Evolutionary conservation across 129 eudicot genomes (phyloP).

Genomic region (Centrapalus pauciflorus): DNA sequence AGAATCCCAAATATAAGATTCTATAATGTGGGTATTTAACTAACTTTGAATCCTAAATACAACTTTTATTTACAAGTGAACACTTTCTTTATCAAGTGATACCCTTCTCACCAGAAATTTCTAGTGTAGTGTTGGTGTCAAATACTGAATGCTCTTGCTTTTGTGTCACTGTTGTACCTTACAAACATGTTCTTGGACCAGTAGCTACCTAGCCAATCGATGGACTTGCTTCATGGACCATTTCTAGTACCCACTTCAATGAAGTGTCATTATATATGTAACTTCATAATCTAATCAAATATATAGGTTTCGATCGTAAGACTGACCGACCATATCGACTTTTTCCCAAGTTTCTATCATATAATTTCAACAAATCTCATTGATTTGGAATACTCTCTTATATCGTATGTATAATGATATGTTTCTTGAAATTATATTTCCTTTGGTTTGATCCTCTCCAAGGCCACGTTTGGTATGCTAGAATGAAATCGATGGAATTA

Average conservation of each 20-base stretch:
- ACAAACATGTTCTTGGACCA: constrained; percentile 13
- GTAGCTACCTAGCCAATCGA: constrained; percentile 13
- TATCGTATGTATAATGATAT: not conserved
- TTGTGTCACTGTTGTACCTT: constrained; percentile 21
- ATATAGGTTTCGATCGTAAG: not conserved
- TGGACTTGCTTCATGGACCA: constrained; percentile 14
- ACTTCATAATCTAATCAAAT: constrained; percentile 10
- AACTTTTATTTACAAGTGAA: not conserved
- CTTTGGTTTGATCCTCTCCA: not conserved
- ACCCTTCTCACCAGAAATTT: constrained; percentile 12
- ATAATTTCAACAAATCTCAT: not conserved
- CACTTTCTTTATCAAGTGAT: not conserved
- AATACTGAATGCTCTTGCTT: not conserved
- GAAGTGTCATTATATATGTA: constrained; percentile 11
- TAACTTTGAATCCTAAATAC: constrained; percentile 4
- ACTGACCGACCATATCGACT: not conserved
- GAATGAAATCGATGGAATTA: no score
- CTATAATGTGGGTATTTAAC: not conserved
- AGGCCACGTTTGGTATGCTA: no score
- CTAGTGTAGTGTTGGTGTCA: constrained; percentile 17
- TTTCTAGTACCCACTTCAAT: constrained; percentile 11
- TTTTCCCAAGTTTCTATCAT: not conserved
- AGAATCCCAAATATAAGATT: not conserved
- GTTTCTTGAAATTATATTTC: not conserved
- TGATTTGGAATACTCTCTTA: not conserved